phyloP scores from a whole-genome alignment of 768 basidiomycete species.

The Dendrothele bispora region DNA sequence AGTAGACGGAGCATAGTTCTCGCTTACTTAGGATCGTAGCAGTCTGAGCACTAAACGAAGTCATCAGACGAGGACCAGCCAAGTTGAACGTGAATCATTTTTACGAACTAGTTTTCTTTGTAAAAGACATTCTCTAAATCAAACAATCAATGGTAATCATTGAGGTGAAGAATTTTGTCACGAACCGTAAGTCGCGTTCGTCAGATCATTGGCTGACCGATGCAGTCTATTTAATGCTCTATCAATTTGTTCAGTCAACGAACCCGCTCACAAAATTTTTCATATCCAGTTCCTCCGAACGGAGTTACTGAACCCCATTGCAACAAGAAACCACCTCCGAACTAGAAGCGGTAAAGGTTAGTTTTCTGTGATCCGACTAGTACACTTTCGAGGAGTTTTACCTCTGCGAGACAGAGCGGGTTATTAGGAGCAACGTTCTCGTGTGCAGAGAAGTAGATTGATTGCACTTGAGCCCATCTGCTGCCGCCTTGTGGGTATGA shows the following conservation, averaged over 20 bases:
- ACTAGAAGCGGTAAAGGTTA: constrained; percentile 24
- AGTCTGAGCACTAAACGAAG: constrained; percentile 37
- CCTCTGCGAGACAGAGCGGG: constrained; percentile 53
- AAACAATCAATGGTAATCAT: background rate
- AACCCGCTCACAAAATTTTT: constrained; percentile 41
- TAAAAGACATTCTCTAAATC: constrained; percentile 48
- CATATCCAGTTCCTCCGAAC: constrained; percentile 48
- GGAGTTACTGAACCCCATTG: constrained; percentile 41
- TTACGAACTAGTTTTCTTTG: constrained; percentile 48
- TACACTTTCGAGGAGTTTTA: constrained; percentile 17
- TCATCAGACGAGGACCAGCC: background rate
- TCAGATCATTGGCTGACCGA: constrained; percentile 35
- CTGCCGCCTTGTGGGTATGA: constrained; percentile 51
- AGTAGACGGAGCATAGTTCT: constrained; percentile 1
- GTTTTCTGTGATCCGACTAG: background rate
- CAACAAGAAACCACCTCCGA: constrained; percentile 49
- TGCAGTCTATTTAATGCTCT: background rate
- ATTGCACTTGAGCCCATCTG: constrained; percentile 49
- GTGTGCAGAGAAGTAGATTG: constrained; percentile 47
- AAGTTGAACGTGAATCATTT: background rate
- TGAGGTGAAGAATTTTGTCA: background rate
- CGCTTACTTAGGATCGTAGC: constrained; percentile 50
- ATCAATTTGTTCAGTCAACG: background rate
- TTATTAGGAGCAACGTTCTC: constrained; percentile 41
- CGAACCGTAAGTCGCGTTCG: constrained; percentile 43